These are phyloP conservation scores for Geranomyces variabilis DNA, from an alignment of 192 early-diverging fungal species.

Conservation along the genomic window DNA sequence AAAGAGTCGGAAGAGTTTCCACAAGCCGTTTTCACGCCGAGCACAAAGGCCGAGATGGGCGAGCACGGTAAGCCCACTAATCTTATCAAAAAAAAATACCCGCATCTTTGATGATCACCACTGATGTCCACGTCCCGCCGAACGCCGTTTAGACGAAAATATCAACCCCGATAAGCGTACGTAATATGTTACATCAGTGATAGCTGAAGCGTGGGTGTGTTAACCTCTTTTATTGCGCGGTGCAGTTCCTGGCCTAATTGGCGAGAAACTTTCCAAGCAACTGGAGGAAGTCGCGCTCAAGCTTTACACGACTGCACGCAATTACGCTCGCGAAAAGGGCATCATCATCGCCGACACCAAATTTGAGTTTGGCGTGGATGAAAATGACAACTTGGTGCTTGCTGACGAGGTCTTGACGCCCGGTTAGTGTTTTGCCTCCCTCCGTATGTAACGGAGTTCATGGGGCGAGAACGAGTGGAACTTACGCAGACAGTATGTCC, in stretches of 20 bases:
- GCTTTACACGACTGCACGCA: conserved; percentile 84
- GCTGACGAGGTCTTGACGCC: conserved; percentile 98
- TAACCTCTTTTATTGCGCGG: background rate
- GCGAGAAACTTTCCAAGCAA: conserved; percentile 73
- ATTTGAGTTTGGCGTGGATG: conserved; percentile 98
- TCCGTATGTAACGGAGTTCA: too few relatives aligned
- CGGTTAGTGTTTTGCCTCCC: conserved; percentile 45
- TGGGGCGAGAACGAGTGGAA: background rate
- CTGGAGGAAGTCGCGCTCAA: conserved; percentile 74
- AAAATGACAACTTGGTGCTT: conserved; percentile 76
- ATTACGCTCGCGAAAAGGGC: conserved; percentile 79
- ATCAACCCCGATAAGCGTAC: conserved; percentile 89
- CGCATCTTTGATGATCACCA: too few relatives aligned
- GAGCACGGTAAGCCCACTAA: conserved; percentile 71
- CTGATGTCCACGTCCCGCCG: too few relatives aligned
- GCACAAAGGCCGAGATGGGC: conserved; percentile 98
- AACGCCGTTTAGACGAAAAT: conserved; percentile 80
- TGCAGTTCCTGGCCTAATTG: conserved; percentile 72
- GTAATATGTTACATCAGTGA: too few relatives aligned
- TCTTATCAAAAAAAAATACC: background rate
- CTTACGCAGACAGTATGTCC: too few relatives aligned
- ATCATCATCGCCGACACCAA: conserved; percentile 99
- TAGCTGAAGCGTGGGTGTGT: background rate
- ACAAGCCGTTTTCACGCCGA: conserved; percentile 89
- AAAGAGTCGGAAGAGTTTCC: conserved; percentile 84